These are phyloP conservation scores for Trichoderma brevicompactum DNA, from an alignment of 2,329 filamentous ascomycete species.

Conservation along the genomic window DNA sequence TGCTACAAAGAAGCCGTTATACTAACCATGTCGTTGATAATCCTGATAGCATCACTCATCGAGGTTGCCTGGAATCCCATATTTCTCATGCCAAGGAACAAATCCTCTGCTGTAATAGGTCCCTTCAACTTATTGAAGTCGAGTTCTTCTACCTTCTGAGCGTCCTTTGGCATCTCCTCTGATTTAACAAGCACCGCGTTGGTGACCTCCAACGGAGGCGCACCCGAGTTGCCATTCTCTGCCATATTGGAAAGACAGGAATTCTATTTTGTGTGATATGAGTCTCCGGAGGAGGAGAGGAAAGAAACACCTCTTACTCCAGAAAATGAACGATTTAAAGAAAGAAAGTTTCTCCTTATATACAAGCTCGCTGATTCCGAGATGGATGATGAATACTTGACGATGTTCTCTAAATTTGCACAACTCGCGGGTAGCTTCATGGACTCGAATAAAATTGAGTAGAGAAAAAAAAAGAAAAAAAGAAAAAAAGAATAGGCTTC, in stretches of 20 bases:
- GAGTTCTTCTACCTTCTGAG: conserved; percentile 84
- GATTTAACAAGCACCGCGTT: conserved; percentile 86
- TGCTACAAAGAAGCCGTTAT: neutral
- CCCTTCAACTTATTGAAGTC: conserved; percentile 85
- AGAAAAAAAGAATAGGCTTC: too few species aligned
- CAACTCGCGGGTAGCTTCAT: conserved; percentile 20
- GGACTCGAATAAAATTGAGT: neutral
- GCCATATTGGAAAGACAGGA: conserved; percentile 37
- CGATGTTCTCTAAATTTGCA: conserved; percentile 7
- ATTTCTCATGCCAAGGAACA: conserved; percentile 77
- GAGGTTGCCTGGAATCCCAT: conserved; percentile 79
- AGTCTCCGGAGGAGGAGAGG: neutral
- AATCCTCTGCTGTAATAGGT: conserved; percentile 81
- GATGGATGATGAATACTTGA: neutral
- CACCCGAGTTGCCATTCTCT: conserved; percentile 42
- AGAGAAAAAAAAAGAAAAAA: neutral
- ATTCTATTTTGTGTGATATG: neutral
- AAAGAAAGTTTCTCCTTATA: neutral
- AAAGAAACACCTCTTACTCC: neutral
- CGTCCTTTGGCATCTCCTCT: conserved; percentile 75
- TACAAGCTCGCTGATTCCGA: neutral
- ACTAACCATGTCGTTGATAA: conserved; percentile 93
- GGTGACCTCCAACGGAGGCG: conserved; percentile 66
- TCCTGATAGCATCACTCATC: conserved; percentile 83
- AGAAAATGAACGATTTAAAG: neutral